Percentiles rank a stretch among this genome's conserved stretches.
Evolutionary conservation across 2,329 filamentous ascomycete species (phyloP).

Genomic region (Dactylellina sp.): DNA sequence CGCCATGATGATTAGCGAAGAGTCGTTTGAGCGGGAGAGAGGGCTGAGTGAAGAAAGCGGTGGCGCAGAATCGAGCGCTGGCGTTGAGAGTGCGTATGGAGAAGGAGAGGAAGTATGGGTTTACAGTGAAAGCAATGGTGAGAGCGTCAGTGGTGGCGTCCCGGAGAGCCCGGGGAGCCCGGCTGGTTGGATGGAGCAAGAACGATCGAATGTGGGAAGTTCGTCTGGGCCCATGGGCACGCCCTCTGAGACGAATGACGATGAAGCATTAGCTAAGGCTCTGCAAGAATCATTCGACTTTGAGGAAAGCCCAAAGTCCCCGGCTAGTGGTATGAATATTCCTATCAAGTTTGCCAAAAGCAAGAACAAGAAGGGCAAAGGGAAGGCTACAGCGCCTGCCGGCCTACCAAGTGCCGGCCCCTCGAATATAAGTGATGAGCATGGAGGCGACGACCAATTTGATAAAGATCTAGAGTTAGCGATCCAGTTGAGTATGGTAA

Average conservation of each 20-base stretch:
- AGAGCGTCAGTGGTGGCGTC: conserved; percentile 12
- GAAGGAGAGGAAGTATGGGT: conserved; percentile 41
- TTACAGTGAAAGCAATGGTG: conserved; percentile 38
- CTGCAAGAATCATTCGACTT: conserved; percentile 56
- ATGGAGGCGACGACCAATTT: conserved; percentile 61
- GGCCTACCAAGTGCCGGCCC: conserved; percentile 7
- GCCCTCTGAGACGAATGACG: conserved; percentile 20
- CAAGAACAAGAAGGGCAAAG: conserved; percentile 65
- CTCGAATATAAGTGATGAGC: neutral
- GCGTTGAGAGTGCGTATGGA: conserved; percentile 58
- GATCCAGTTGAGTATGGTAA: conserved; percentile 71
- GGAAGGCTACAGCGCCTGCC: conserved; percentile 30
- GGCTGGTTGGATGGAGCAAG: conserved; percentile 3
- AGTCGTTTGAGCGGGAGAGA: conserved; percentile 70
- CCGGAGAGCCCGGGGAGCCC: conserved; percentile 19
- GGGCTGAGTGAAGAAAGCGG: conserved; percentile 66
- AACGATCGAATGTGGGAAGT: conserved; percentile 1
- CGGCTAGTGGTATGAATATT: conserved; percentile 68
- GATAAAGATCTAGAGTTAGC: conserved; percentile 74
- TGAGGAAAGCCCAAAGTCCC: conserved; percentile 66
- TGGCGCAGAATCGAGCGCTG: conserved; percentile 61
- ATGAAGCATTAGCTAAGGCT: conserved; percentile 49
- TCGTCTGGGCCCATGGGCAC: neutral
- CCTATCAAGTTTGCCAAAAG: conserved; percentile 67
- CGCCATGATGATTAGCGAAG: conserved; percentile 75